phyloP scores from a whole-genome alignment of 805 yeast species.

The Cyberlindnera mrakii region DNA sequence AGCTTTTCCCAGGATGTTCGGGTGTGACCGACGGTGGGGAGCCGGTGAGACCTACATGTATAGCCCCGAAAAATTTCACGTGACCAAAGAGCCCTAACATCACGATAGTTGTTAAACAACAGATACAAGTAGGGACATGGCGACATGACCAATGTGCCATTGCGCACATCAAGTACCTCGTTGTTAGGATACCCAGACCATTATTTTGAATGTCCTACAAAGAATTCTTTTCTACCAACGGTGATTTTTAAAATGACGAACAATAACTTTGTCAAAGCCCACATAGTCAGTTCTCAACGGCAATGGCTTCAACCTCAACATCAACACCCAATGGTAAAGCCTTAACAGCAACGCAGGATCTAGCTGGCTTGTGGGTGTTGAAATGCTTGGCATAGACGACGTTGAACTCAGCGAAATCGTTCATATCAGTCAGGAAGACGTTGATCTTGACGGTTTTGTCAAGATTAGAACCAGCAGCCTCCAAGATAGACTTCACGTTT shows the following conservation, averaged over 20 bases:
- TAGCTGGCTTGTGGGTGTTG: constrained; percentile 81
- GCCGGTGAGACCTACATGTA: neutral
- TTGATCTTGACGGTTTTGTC: constrained; percentile 82
- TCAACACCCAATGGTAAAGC: constrained; percentile 83
- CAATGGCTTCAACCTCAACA: constrained; percentile 89
- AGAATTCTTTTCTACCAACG: no score
- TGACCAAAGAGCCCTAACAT: constrained; percentile 1
- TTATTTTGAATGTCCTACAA: no score
- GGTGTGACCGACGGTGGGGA: constrained; percentile 1
- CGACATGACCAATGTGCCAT: neutral
- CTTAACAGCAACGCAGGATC: constrained; percentile 96
- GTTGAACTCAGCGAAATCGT: constrained; percentile 79
- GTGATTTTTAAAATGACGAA: no score
- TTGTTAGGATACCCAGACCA: no score
- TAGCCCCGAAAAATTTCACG: constrained; percentile 3
- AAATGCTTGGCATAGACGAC: constrained; percentile 76
- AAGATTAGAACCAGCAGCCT: constrained; percentile 79
- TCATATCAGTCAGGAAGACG: constrained; percentile 88
- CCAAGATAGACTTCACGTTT: constrained; percentile 66
- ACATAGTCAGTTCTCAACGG: constrained; percentile 48
- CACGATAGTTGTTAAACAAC: neutral
- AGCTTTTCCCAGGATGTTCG: constrained; percentile 4
- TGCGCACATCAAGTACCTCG: no score
- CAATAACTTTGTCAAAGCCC: neutral
- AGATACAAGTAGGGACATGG: neutral